A percentile compares a stretch with the other conserved stretches of the same genome.
These are phyloP conservation scores for Blastocystis sp. DNA, from an alignment of 352 stramenopile species.

Conservation along the genomic window DNA sequence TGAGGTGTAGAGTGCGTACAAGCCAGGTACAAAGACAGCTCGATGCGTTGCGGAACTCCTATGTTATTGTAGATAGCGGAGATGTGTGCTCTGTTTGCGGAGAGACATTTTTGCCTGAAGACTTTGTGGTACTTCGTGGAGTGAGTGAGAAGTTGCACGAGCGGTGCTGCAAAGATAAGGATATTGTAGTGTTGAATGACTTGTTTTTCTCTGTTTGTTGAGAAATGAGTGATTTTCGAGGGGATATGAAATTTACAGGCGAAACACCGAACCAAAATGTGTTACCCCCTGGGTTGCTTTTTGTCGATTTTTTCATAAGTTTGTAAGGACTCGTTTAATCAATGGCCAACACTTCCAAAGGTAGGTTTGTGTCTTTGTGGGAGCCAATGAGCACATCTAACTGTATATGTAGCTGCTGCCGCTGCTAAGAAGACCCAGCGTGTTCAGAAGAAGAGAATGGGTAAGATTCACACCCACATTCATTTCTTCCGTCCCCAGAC, in stretches of 20 bases:
- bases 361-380: background rate
- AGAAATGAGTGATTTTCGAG: background rate
- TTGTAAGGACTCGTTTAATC: conserved; percentile 49
- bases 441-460: conserved; percentile 81
- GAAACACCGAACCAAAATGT: background rate
- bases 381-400: background rate
- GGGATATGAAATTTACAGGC: background rate
- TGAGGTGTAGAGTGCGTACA: conserved; percentile 17
- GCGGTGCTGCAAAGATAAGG: background rate
- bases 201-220: conserved; percentile 52
- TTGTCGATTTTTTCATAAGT: background rate
- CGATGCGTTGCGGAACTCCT: background rate
- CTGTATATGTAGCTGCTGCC: conserved; percentile 23
- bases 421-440: conserved; percentile 58
- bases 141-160: background rate
- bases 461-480: conserved; percentile 95
- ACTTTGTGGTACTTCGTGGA: background rate
- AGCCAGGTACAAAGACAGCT: background rate
- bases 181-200: conserved; percentile 32
- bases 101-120: background rate
- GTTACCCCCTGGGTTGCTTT: background rate
- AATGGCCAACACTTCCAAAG: conserved; percentile 35
- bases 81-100: background rate
- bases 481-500: conserved; percentile 99
- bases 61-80: background rate